Conservation (phyloP, 768 basidiomycete genomes). For the Lactarius akahatsu region DNA sequence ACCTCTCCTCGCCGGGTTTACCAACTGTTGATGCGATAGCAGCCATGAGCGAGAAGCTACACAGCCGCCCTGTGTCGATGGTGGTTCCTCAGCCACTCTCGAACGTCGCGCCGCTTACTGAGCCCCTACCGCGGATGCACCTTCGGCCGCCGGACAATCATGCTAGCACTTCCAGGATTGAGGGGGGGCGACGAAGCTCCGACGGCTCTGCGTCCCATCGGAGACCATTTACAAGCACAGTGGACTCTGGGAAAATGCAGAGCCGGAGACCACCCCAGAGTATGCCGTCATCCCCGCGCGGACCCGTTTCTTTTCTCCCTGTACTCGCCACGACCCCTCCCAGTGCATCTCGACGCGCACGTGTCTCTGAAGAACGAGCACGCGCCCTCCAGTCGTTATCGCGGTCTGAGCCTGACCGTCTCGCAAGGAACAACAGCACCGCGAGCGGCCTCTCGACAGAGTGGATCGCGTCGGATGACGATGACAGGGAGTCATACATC, state of each 20-base stretch:
- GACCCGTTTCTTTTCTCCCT: not conserved
- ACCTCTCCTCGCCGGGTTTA: conserved; percentile 15
- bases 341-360: not conserved
- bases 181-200: not conserved
- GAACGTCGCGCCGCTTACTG: not conserved
- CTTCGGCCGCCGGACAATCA: not conserved
- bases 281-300: not conserved
- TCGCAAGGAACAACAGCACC: not conserved
- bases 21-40: conserved; percentile 12
- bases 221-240: not conserved
- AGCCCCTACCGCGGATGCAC: not conserved
- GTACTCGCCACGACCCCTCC: not conserved
- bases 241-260: not conserved
- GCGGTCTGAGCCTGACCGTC: not conserved
- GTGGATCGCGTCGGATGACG: conserved; percentile 25
- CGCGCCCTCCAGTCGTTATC: not conserved
- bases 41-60: not conserved
- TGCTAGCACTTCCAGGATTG: not conserved
- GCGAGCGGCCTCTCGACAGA: conserved; percentile 14
- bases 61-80: not conserved
- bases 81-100: not conserved
- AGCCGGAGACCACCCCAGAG: not conserved
- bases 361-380: not conserved
- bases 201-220: not conserved
- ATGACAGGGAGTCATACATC: not conserved